These are phyloP conservation scores for Paradendryphiella salina DNA, from an alignment of 2,329 filamentous ascomycete genomes.

Conservation along the genomic window DNA sequence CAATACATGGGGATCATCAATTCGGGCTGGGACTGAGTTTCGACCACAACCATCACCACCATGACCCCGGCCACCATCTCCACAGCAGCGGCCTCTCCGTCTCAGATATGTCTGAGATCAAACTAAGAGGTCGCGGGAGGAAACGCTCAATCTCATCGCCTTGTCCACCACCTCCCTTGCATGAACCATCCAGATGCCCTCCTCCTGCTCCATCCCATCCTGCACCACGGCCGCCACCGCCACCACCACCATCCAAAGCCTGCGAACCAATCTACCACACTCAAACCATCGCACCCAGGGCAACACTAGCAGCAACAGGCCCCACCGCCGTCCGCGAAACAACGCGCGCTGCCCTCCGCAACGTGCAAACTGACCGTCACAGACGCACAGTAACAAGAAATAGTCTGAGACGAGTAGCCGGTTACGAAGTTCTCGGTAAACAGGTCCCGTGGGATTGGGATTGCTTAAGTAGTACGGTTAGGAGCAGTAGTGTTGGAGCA, in stretches of 20 bases:
- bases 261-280: constrained; percentile 37
- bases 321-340: constrained; percentile 26
- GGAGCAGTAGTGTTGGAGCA: constrained; percentile 14
- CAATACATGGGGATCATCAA: constrained; percentile 21
- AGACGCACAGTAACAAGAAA: constrained; percentile 9
- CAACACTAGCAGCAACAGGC: neutral
- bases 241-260: constrained; percentile 1
- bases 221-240: neutral
- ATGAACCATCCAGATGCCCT: constrained; percentile 11
- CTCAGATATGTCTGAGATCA: constrained; percentile 2
- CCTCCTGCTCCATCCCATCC: neutral
- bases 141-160: constrained; percentile 20
- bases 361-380: constrained; percentile 13
- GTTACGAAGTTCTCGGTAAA: constrained; percentile 37
- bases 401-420: constrained; percentile 33
- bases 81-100: neutral
- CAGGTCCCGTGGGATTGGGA: constrained; percentile 44
- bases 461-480: constrained; percentile 36
- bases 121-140: constrained; percentile 28
- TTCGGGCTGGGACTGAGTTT: neutral
- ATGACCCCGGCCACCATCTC: neutral
- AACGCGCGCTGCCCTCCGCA: constrained; percentile 32
- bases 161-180: constrained; percentile 22
- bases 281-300: constrained; percentile 28
- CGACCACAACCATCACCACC: constrained; percentile 15